A percentile compares a stretch with the other conserved stretches of the same genome.
These are phyloP conservation scores for Protea cynaroides DNA, from an alignment of 164 flowering plant species.

Conservation along the genomic window DNA sequence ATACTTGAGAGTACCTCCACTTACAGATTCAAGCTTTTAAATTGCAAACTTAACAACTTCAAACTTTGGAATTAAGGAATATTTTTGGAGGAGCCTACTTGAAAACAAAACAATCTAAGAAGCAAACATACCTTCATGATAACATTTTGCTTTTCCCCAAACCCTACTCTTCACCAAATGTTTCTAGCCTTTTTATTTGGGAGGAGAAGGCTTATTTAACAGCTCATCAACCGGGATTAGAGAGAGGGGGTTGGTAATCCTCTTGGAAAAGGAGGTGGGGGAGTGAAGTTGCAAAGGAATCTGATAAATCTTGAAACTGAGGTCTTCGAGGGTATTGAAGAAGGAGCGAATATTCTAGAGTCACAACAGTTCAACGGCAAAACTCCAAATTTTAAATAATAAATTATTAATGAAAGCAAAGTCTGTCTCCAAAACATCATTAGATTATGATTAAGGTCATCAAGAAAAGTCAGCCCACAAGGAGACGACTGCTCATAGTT, in stretches of 20 bases:
- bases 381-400: slow-evolving; percentile 51
- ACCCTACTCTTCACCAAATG: slow-evolving; percentile 12
- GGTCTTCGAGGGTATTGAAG: slow-evolving; percentile 36
- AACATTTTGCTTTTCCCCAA: slow-evolving; percentile 75
- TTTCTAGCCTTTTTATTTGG: background rate
- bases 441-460: slow-evolving; percentile 74
- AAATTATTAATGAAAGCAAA: slow-evolving; percentile 40
- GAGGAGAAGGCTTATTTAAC: background rate
- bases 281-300: slow-evolving; percentile 19
- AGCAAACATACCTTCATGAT: slow-evolving; percentile 78
- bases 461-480: slow-evolving; percentile 92
- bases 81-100: too few species aligned
- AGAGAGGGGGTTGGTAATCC: background rate
- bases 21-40: too few species aligned
- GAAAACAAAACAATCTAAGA: slow-evolving; percentile 40
- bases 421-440: slow-evolving; percentile 35
- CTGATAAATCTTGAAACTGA: slow-evolving; percentile 45
- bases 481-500: slow-evolving; percentile 65
- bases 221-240: background rate
- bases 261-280: slow-evolving; percentile 9
- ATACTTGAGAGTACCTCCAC: too few species aligned
- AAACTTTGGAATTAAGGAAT: slow-evolving; percentile 10
- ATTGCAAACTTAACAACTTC: too few species aligned
- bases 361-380: slow-evolving; percentile 56
- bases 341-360: slow-evolving; percentile 72